Percentiles rank a stretch among this genome's conserved stretches.
These are phyloP conservation scores for Clitopilus passeckerianus DNA, from an alignment of 768 basidiomycete species.

Conservation along the genomic window DNA sequence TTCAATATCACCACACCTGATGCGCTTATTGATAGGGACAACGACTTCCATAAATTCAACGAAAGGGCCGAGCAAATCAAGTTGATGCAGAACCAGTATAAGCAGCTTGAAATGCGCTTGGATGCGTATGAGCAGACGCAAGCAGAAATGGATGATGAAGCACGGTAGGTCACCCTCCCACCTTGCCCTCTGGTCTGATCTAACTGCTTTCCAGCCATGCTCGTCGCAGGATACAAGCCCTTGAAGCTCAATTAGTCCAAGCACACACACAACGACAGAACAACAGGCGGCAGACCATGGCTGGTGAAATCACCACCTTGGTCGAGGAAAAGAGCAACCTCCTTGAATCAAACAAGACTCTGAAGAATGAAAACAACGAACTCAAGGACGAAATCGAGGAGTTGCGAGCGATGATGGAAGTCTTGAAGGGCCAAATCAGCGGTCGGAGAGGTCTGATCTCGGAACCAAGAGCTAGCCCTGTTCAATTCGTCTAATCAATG, in stretches of 20 bases:
- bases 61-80: slow-evolving; percentile 56
- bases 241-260: slow-evolving; percentile 52
- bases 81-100: slow-evolving; percentile 49
- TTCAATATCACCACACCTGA: not conserved
- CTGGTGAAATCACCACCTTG: slow-evolving; percentile 39
- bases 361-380: slow-evolving; percentile 53
- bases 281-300: slow-evolving; percentile 23
- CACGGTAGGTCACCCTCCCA: slow-evolving; percentile 41
- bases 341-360: slow-evolving; percentile 41
- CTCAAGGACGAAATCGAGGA: slow-evolving; percentile 49
- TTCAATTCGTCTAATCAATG: not conserved
- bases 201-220: slow-evolving; percentile 32
- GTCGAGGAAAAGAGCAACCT: slow-evolving; percentile 41
- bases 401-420: slow-evolving; percentile 65
- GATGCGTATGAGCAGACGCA: slow-evolving; percentile 54
- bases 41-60: slow-evolving; percentile 68
- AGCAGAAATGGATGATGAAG: slow-evolving; percentile 48
- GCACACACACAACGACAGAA: slow-evolving; percentile 29
- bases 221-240: slow-evolving; percentile 54
- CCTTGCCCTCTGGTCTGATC: slow-evolving; percentile 1
- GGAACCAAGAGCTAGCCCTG: slow-evolving; percentile 41
- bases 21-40: slow-evolving; percentile 45
- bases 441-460: slow-evolving; percentile 37
- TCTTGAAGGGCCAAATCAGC: slow-evolving; percentile 52
- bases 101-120: slow-evolving; percentile 62